A percentile compares a stretch with the other conserved stretches of the same genome.
These are phyloP conservation scores for Trypanosoma vivax DNA, from an alignment of 208 protist species.

Conservation along the genomic window DNA sequence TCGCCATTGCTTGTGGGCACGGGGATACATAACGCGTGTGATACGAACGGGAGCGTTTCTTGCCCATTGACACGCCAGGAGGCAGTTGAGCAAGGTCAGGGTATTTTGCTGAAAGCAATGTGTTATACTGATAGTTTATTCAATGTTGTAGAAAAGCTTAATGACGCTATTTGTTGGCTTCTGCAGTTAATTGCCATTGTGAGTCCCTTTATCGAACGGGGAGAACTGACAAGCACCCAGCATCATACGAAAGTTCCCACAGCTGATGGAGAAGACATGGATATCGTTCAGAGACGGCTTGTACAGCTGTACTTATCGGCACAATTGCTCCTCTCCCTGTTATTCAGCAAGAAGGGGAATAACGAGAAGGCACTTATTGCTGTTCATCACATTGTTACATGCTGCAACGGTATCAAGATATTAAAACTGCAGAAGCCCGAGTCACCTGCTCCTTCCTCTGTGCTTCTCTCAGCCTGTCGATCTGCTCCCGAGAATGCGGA, in stretches of 20 bases:
- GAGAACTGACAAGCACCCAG: no score
- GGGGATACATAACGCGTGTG: background rate
- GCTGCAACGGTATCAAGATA: constrained; percentile 28
- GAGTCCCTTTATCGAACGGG: no score
- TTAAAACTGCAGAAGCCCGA: constrained; percentile 6
- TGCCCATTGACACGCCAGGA: no score
- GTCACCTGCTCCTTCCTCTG: background rate
- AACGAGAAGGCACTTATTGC: constrained; percentile 29
- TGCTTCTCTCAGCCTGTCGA: no score
- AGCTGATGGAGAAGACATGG: background rate
- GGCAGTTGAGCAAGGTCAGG: no score
- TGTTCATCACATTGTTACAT: constrained; percentile 32
- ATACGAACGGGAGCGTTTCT: no score
- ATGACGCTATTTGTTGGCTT: no score
- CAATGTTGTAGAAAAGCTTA: no score
- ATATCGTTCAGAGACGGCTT: constrained; percentile 20
- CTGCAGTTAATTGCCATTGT: no score
- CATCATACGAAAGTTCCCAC: background rate
- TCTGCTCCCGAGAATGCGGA: no score
- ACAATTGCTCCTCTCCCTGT: constrained; percentile 33
- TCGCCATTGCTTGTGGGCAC: background rate
- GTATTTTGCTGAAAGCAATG: no score
- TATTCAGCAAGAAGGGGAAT: constrained; percentile 29
- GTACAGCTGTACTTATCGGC: constrained; percentile 32
- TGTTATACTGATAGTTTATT: no score